Percentiles rank a stretch among this genome's conserved stretches.
Evolutionary conservation across 345 rosid genomes (phyloP).

Genomic region (Pistacia integerrima): DNA sequence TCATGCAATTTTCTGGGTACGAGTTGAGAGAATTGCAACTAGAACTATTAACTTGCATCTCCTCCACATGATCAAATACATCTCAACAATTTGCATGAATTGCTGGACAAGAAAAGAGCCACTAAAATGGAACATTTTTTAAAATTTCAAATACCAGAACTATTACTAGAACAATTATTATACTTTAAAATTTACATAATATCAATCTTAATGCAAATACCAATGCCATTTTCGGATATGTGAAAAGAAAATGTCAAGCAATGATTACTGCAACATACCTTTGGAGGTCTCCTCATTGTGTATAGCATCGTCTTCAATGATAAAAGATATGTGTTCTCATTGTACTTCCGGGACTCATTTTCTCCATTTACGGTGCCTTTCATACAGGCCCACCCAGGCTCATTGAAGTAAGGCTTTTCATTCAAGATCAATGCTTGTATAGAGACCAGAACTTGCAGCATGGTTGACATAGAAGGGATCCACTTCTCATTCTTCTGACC

Average conservation of each 20-base stretch:
- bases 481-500: slow-evolving; percentile 79
- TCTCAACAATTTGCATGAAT: not conserved
- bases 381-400: slow-evolving; percentile 63
- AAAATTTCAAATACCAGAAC: not conserved
- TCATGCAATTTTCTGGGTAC: not conserved
- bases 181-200: not conserved
- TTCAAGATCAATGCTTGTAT: slow-evolving; percentile 92
- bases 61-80: not conserved
- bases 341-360: slow-evolving; percentile 49
- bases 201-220: not conserved
- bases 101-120: not conserved
- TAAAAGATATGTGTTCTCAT: slow-evolving; percentile 60
- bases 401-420: slow-evolving; percentile 81
- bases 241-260: not conserved
- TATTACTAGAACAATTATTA: no score
- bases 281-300: slow-evolving; percentile 76
- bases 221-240: not conserved
- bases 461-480: slow-evolving; percentile 75
- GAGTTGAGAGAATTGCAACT: not conserved
- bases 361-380: slow-evolving; percentile 60
- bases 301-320: slow-evolving; percentile 76
- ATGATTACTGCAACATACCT: slow-evolving; percentile 44
- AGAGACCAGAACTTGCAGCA: slow-evolving; percentile 90
- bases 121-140: not conserved
- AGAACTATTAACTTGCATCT: not conserved